Percentiles rank a stretch among this genome's conserved stretches.
Conservation (phyloP, 805 yeast genomes). For the Wickerhamomyces bovis region DNA sequence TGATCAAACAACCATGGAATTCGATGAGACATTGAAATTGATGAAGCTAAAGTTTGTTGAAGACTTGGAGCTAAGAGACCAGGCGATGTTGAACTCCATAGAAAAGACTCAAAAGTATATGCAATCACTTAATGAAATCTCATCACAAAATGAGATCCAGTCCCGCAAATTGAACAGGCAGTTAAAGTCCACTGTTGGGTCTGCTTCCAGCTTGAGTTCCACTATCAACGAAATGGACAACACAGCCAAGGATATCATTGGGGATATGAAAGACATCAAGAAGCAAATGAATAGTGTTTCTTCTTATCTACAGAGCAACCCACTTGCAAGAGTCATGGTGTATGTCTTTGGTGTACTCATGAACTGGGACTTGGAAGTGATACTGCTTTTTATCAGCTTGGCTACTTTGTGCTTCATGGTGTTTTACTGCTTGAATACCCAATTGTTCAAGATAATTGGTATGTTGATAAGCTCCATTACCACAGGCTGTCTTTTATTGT, state of each 20-base stretch:
- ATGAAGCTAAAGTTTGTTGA: slow-evolving; percentile 11
- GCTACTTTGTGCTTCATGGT: background rate
- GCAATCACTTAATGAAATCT: background rate
- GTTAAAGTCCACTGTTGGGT: background rate
- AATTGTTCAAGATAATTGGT: background rate
- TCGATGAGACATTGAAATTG: slow-evolving; percentile 4
- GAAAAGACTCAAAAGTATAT: background rate
- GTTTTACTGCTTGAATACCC: background rate
- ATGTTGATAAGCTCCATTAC: background rate
- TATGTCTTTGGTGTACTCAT: background rate
- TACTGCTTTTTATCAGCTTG: background rate
- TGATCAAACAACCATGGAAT: slow-evolving; percentile 4
- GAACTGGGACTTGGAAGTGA: background rate
- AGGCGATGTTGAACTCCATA: background rate
- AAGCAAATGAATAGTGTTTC: background rate
- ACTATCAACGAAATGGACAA: background rate
- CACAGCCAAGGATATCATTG: background rate
- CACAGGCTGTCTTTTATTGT: background rate
- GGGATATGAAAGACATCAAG: background rate
- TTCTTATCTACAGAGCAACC: background rate
- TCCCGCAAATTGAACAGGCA: background rate
- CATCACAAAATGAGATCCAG: background rate
- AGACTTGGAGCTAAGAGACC: slow-evolving; percentile 11
- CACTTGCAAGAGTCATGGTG: background rate
- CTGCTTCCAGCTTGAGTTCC: background rate